A percentile compares a stretch with the other conserved stretches of the same genome.
Evolutionary conservation across 108 stramenopile genomes (phyloP).

Genomic region (Skeletonema tropicum): DNA sequence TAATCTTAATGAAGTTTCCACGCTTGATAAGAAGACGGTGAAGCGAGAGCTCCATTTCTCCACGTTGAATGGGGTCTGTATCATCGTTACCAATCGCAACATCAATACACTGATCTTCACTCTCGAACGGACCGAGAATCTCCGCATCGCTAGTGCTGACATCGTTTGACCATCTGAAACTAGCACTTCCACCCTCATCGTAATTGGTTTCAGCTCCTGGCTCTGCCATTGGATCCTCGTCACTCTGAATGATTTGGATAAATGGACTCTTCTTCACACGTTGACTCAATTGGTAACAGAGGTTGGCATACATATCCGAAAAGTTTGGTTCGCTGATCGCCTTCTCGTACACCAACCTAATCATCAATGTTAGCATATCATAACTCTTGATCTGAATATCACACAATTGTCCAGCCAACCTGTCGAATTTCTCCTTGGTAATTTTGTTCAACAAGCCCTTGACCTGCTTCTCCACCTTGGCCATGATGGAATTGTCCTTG

Average conservation of each 20-base stretch:
- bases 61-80: slow-evolving; percentile 55
- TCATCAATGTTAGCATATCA: slow-evolving; percentile 82
- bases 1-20: slow-evolving; percentile 83
- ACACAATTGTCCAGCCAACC: slow-evolving; percentile 72
- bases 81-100: slow-evolving; percentile 57
- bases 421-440: slow-evolving; percentile 90
- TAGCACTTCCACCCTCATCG: slow-evolving; percentile 49
- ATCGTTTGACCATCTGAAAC: slow-evolving; percentile 84
- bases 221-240: slow-evolving; percentile 79
- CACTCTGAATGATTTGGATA: slow-evolving; percentile 81
- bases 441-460: slow-evolving; percentile 92
- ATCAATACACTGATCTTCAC: slow-evolving; percentile 61
- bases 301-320: slow-evolving; percentile 91
- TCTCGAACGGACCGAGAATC: slow-evolving; percentile 75
- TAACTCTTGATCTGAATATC: slow-evolving; percentile 79
- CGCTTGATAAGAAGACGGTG: slow-evolving; percentile 67
- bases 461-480: slow-evolving; percentile 79
- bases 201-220: slow-evolving; percentile 51
- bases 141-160: slow-evolving; percentile 75
- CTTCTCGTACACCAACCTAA: slow-evolving; percentile 90
- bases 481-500: slow-evolving; percentile 66
- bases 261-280: slow-evolving; percentile 59
- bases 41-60: slow-evolving; percentile 81
- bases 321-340: slow-evolving; percentile 90
- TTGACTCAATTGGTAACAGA: slow-evolving; percentile 76